Base-by-base conservation (phyloP, 306 rosid species). In the Urtica urens region DNA sequence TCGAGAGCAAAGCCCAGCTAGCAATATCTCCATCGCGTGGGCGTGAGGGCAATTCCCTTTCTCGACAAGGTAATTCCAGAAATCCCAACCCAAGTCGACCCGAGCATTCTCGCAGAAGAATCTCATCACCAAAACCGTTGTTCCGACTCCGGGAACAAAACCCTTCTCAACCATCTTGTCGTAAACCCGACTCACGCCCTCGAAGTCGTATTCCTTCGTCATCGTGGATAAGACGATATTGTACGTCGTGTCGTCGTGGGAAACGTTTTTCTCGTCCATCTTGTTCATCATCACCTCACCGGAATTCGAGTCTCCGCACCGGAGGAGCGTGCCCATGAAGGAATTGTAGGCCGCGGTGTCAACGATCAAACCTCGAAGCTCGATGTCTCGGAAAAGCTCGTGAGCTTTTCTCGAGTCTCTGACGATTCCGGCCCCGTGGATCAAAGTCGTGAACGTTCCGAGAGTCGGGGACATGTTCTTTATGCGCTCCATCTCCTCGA, bases 351-450 rank as follows among this genome's bases (percentile, higher is more conserved):
- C 78, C 38, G 80, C 80, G 0, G 72, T 62, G 49, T 90, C 95
- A 25, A 73, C 79, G 46, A 24, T 55, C 37, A 90, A 65, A 19
- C 75, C 73, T 49, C 94, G 75, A 48, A 48, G 35, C 41, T 56
- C 37, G 72, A 81, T 77, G 62, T 84, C 93, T 23, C 75, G 66
- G 45, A 90, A 84, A 26, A 84, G 55, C 30, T 77, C 75, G 38
- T 58, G 38, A 3, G 94, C 95, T 71, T 72, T 84, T 4, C 60
- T 58, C 28, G 28, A 35, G 55, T 90, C 80, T 46, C 70, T 72
- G 46, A 61, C 85, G 57, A 90, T 20, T 48, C 97, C 97, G 11
- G 94, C 94, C 44, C 95, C 97, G 50, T 90, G 97, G 59, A 90
- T 84, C 70, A 90, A 52, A 19, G 97, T 90, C 26, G 97, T 90